Evolutionary conservation across 1,139 yeast species (phyloP), one percentile per base, ranked within the genome.

Genomic region (Pichia norvegensis): DNA sequence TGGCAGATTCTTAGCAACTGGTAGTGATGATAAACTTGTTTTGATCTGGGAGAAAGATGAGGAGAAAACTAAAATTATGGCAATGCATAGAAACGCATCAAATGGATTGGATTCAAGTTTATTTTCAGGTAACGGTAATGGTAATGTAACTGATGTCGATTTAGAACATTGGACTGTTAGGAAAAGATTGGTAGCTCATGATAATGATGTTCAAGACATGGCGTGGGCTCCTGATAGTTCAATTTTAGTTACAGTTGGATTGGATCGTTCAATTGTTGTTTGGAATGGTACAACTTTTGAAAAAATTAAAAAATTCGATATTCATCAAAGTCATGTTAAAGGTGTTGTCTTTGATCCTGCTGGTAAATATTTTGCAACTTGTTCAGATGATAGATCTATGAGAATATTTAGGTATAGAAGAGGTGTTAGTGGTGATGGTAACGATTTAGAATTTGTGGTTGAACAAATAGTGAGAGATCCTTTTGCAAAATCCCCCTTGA

Each of bases 271-370:
- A 45, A 85, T 92, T 44, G 84, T 92, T 41, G 81, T 94, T 13
- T 94, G 98, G 97, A 86, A 82, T 58, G 98, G 96, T 2, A 66
- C 78, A 2, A 92, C 96, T 0, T 92, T 92, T 67, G 97, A 92
- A 61, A 78, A 86, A 55, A 77, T 92, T 46, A 87, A 88, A 60
- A 69, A 95, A 38, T 83, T 90, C 54, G 96, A 92, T 59, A 83
- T 88, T 25, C 98, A 94, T 64, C 95, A 87, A 60, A 84, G 95
- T 4, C 92, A 87, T 70, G 97, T 94, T 33, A 92, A 92, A 64
- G 98, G 98, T 43, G 85, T 92, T 13, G 92, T 92, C 1, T 92
- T 92, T 63, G 99, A 92, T 62, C 99, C 97, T 0, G 98, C 98
- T 2, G 90, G 88, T 61, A 92, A 92, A 65, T 92, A 87, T 64